Percentiles rank a stretch among this genome's conserved stretches.
Evolutionary conservation across 352 stramenopile genomes (phyloP).

Genomic region (Blastocystis sp.): DNA sequence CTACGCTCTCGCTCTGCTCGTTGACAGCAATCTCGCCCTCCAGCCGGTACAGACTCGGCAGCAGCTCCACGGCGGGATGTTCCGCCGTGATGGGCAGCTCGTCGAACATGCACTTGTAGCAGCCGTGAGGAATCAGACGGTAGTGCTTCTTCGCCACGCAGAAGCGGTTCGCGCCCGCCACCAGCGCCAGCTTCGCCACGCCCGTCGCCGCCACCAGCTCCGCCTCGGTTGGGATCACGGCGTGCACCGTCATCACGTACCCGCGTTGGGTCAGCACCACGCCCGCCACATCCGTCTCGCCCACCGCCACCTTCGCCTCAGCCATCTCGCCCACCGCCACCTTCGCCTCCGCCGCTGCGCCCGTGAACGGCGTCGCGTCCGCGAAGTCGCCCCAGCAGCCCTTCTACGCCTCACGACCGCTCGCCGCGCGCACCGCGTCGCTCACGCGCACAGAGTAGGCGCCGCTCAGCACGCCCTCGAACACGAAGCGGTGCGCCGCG

Average conservation of each 20-base stretch:
- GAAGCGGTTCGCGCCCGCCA: neutral
- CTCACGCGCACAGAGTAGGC: neutral
- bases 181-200: neutral
- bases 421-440: neutral
- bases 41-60: neutral
- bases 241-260: neutral
- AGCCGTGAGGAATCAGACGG: neutral
- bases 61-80: neutral
- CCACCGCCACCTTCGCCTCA: neutral
- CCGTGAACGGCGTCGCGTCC: neutral
- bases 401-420: neutral
- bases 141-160: neutral
- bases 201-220: neutral
- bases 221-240: neutral
- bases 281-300: neutral
- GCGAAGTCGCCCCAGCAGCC: constrained; percentile 20
- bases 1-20: neutral
- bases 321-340: constrained; percentile 3
- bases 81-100: neutral
- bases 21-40: neutral
- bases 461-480: constrained; percentile 1
- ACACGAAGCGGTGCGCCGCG: neutral
- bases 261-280: neutral
- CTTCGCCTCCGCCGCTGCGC: neutral
- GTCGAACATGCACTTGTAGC: neutral